Percentiles rank a stretch among this genome's conserved stretches.
Evolutionary conservation across 176 grass and related monocot species (phyloP).

Genomic region (Triticum timopheevii): DNA sequence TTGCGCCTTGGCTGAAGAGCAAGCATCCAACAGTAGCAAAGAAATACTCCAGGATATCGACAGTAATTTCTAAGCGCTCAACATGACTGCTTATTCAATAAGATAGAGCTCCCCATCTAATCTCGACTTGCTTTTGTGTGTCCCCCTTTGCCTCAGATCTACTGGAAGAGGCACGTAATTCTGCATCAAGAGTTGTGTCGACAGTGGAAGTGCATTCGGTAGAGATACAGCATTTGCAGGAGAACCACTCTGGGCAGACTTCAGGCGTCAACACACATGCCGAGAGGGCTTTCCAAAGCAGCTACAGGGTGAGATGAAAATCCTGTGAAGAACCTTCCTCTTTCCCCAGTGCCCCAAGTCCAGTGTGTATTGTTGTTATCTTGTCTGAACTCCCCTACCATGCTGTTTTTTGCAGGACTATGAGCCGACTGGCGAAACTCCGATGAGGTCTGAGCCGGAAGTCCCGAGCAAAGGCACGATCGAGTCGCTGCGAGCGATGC

Average conservation of each 20-base stretch:
- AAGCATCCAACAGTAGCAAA: slow-evolving; percentile 40
- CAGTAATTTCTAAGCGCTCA: slow-evolving; percentile 41
- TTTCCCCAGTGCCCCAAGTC: not conserved
- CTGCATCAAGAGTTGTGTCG: slow-evolving; percentile 50
- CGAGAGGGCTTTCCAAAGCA: slow-evolving; percentile 58
- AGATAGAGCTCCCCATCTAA: not conserved
- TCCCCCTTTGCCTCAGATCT: slow-evolving; percentile 38
- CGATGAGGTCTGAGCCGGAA: slow-evolving; percentile 54
- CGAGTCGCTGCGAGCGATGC: slow-evolving; percentile 86
- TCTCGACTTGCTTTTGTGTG: not conserved
- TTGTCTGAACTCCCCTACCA: not conserved
- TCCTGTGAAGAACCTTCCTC: not conserved
- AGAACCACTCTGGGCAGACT: slow-evolving; percentile 50
- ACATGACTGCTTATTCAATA: not conserved
- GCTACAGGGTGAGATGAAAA: slow-evolving; percentile 50
- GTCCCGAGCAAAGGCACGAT: slow-evolving; percentile 81
- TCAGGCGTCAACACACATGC: slow-evolving; percentile 60
- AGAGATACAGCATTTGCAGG: slow-evolving; percentile 52
- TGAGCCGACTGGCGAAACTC: slow-evolving; percentile 75
- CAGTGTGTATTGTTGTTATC: not conserved
- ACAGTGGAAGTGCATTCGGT: slow-evolving; percentile 46
- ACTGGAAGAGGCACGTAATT: slow-evolving; percentile 30
- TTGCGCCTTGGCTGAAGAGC: slow-evolving; percentile 49
- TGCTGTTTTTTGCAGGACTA: slow-evolving; percentile 58
- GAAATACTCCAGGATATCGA: slow-evolving; percentile 66